These are phyloP conservation scores for Phytopythium chamaehyphon DNA, from an alignment of 352 stramenopile genomes.

Conservation along the genomic window DNA sequence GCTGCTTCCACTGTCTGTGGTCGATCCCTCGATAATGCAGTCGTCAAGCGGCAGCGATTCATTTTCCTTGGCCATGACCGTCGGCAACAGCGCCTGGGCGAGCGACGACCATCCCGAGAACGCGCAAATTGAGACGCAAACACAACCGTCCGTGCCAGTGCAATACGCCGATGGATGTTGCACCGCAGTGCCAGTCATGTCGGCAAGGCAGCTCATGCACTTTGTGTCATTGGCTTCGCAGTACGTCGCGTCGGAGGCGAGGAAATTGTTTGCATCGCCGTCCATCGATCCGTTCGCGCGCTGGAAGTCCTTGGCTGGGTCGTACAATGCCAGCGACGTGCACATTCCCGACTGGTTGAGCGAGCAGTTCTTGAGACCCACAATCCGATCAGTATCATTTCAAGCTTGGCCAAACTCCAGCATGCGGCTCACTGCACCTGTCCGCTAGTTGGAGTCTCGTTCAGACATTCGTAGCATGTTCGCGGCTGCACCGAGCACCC, in stretches of 20 bases:
- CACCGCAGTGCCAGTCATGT: neutral
- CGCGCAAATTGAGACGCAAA: constrained; percentile 35
- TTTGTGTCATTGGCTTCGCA: constrained; percentile 30
- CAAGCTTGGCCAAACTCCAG: too few species aligned
- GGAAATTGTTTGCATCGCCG: constrained; percentile 25
- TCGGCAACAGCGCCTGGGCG: constrained; percentile 25
- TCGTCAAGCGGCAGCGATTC: constrained; percentile 15
- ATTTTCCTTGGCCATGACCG: constrained; percentile 13
- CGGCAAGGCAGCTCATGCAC: constrained; percentile 23
- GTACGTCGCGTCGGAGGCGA: constrained; percentile 21
- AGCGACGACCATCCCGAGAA: constrained; percentile 25
- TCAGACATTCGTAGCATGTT: constrained; percentile 25
- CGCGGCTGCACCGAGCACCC: constrained; percentile 9
- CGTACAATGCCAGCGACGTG: constrained; percentile 2
- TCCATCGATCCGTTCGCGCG: neutral
- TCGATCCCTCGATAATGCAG: constrained; percentile 11
- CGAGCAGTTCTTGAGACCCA: neutral
- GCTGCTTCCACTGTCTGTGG: constrained; percentile 6
- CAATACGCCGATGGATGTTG: constrained; percentile 40
- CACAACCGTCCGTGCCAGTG: constrained; percentile 22
- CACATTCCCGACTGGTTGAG: constrained; percentile 6
- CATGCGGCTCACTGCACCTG: neutral
- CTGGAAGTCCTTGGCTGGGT: constrained; percentile 2
- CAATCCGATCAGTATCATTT: neutral
- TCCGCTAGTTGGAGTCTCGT: constrained; percentile 11